Evolutionary conservation across 768 basidiomycete species (phyloP), one percentile per base, ranked within the genome.

Genomic region (Boletus eberwhitei): DNA sequence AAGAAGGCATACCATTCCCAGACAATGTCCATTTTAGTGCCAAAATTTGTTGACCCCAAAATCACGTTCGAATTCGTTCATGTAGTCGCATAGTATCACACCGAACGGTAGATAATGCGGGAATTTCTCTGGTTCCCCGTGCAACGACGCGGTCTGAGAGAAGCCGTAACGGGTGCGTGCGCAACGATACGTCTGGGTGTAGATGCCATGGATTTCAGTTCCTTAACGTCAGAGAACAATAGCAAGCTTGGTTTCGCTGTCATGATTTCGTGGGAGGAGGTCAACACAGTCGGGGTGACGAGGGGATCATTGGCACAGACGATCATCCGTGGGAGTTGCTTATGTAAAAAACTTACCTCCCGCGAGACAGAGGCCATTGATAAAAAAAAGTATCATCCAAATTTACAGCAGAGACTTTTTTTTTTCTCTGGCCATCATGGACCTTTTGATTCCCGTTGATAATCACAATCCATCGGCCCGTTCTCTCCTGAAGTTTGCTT

Each of bases 1-100:
- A 38, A 70, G 52, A 61, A 66, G 54, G 17, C 54, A 59, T 57
- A 57, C 67, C 56, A 57, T 65, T 63, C 65, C 31, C 5, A 58
- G 67, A 58, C 44, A 44, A 42, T 0, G 16, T 13, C 52, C 43
- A 21, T 41, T 57, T 61, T 57, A 8, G 57, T 48, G 26, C 39
- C 22, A 38, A 42, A 43, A 35, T 48, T 36, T 35, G 42, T 37
- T 43, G 48, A 36, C 44, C 19, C 41, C 36, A 2, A 34, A 46
- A 26, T 22, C 37, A 56, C 38, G 24, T 48, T 55, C 39, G 22
- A n/a, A 54, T 50, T 48, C 48, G 58, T 64, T 56, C 52, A 59
- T 41, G 38, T 39, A 50, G 38, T 46, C 48, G 41, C 19, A 19
- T 24, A 39, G n/a, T 26, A 26, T n/a, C 43, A 21, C 24, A 43